phyloP scores from a whole-genome alignment of 345 rosid genomes.

The Durio zibethinus region DNA sequence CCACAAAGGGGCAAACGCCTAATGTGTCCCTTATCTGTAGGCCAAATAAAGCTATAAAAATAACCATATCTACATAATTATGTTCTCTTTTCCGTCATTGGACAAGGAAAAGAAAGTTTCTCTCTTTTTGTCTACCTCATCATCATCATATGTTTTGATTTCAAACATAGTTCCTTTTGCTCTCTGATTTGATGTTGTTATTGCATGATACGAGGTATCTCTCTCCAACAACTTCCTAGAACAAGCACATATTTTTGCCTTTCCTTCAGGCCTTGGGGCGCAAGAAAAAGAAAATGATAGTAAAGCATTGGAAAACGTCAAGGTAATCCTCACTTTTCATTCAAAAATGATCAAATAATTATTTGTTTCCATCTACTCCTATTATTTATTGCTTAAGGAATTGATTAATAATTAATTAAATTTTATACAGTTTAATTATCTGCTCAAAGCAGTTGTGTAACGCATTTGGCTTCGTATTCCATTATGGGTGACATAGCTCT shows the following conservation, averaged over 20 bases:
- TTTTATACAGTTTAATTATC: background rate
- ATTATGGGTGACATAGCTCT: background rate
- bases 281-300: background rate
- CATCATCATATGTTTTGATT: background rate
- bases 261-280: background rate
- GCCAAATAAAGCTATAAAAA: too few species aligned
- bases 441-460: conserved; percentile 8
- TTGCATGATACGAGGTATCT: too few species aligned
- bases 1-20: background rate
- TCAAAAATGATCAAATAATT: too few species aligned
- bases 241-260: background rate
- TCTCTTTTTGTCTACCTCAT: background rate
- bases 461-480: background rate
- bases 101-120: background rate
- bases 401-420: background rate
- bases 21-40: background rate
- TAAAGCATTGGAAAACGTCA: too few species aligned
- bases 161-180: background rate
- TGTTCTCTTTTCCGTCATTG: background rate
- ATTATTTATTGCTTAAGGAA: background rate
- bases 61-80: too few species aligned
- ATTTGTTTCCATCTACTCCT: background rate
- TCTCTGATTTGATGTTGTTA: too few species aligned
- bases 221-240: background rate
- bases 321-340: too few species aligned